Evolutionary conservation across 495 filamentous ascomycete species (phyloP).

Genomic region (Tuber umbilicatum): DNA sequence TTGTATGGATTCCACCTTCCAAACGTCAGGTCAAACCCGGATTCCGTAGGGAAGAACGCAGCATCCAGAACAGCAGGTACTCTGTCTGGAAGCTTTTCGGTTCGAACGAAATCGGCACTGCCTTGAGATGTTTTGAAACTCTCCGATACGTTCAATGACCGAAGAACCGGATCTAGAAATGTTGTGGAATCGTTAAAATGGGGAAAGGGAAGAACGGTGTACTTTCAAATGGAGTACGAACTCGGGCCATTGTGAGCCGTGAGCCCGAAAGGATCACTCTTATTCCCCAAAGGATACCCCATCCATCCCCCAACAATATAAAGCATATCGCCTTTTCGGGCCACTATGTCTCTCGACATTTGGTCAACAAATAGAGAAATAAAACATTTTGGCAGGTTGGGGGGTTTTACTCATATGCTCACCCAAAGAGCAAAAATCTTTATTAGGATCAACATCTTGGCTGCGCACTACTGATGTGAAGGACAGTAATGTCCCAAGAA

Average conservation of each 20-base stretch:
- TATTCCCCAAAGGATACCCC: background rate
- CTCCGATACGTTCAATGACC: background rate
- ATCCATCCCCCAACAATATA: conserved; percentile 9
- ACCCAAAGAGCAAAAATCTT: too few species aligned
- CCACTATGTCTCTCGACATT: background rate
- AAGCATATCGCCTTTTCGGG: background rate
- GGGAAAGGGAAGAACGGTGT: background rate
- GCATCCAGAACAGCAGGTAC: background rate
- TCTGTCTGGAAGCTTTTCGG: background rate
- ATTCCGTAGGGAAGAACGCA: conserved; percentile 4
- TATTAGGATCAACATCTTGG: too few species aligned
- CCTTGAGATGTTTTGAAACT: background rate
- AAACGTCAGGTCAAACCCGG: background rate
- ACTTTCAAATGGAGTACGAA: background rate
- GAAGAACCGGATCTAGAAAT: background rate
- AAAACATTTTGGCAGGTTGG: too few species aligned
- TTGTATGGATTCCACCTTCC: background rate
- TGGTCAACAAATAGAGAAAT: too few species aligned
- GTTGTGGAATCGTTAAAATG: background rate
- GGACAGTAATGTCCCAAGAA: too few species aligned
- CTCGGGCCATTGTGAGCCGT: conserved; percentile 1
- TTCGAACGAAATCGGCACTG: background rate
- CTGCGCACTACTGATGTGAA: too few species aligned
- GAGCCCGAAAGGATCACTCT: too few species aligned
- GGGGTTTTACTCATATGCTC: too few species aligned